phyloP scores from a whole-genome alignment of 2,329 filamentous ascomycete species.

The Botrytis sinoallii region DNA sequence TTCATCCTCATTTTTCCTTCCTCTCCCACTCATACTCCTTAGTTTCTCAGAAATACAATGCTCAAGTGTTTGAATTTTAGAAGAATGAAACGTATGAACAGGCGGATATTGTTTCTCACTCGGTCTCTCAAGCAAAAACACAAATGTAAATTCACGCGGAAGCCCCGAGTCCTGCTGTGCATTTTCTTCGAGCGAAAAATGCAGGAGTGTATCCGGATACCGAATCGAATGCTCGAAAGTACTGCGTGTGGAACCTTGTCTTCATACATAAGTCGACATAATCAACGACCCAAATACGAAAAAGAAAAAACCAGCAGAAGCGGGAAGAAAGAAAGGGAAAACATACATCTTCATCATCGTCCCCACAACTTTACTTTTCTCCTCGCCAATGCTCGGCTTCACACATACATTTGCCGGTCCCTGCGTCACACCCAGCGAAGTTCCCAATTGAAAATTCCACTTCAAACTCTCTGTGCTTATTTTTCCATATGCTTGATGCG shows the following conservation, averaged over 20 bases:
- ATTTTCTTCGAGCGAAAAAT: slow-evolving; percentile 52
- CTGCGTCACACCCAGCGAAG: slow-evolving; percentile 45
- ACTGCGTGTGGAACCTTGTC: slow-evolving; percentile 17
- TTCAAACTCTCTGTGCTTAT: slow-evolving; percentile 27
- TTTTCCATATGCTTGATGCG: slow-evolving; percentile 45
- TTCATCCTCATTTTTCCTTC: too few relatives aligned
- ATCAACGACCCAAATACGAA: not conserved
- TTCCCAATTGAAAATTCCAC: slow-evolving; percentile 31
- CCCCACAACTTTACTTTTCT: slow-evolving; percentile 28
- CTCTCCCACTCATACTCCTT: not conserved
- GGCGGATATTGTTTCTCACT: slow-evolving; percentile 9
- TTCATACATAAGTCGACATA: not conserved
- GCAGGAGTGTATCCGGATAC: slow-evolving; percentile 37
- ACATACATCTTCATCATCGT: slow-evolving; percentile 33
- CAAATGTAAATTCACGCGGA: slow-evolving; percentile 51
- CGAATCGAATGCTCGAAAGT: slow-evolving; percentile 1
- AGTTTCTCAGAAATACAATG: not conserved
- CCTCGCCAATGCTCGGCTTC: slow-evolving; percentile 22
- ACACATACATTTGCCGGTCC: slow-evolving; percentile 35
- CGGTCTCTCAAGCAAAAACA: slow-evolving; percentile 42
- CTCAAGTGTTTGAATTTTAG: not conserved
- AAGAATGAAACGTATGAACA: slow-evolving; percentile 19
- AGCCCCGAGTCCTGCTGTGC: slow-evolving; percentile 46
- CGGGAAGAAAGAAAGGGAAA: not conserved
- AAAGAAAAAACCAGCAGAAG: not conserved